Base-by-base conservation (phyloP, 345 rosid genomes). In the Gynandropsis gynandra region DNA sequence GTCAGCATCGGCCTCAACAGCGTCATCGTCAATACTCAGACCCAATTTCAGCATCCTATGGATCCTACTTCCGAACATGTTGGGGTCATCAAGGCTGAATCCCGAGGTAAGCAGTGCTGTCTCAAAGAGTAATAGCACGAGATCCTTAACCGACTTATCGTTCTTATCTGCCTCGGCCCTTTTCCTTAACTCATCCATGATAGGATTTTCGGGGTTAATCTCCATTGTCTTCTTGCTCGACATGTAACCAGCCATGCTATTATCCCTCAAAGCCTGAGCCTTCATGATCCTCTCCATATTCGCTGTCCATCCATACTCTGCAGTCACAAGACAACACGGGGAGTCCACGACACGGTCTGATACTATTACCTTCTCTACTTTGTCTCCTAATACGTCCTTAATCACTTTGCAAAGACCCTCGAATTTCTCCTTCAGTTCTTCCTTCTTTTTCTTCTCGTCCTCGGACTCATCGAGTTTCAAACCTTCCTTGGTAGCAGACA, bases 231-330 rank as follows among this genome's bases (percentile, higher is more conserved):
- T 88, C 83, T 84, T 88, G 72, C 75, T 65, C 0, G 90, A 84
- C 94, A 88, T 82, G 69, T 88, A 88, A 1, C 94, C 88, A 5
- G 65, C 97, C 97, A 84, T 88, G 79, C 80, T 78, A 73, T 21
- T 88, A 35, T 82, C 97, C 54, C 86, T 82, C 78, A 88, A 54
- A 0, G 96, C 96, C 59, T 83, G 96, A 0, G 96, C 94, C 71
- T 71, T 87, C 96, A 87, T 87, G 63, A 87, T 88, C 42, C 97
- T 84, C 62, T 88, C 94, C 97, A 88, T 88, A 78, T 88, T 84
- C 9, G 95, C 95, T 0, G 90, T 84, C 95, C 97, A 82, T 0
- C 94, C 97, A 10, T 88, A 88, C 46, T 88, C 97, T 0, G 95
- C 94, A 0, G 97, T 84, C 2, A 88, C 90, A 66, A 84, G 74